Conservation (phyloP, 371 early-diverging fungal genomes). For the Sanchytrium tribonematis region DNA sequence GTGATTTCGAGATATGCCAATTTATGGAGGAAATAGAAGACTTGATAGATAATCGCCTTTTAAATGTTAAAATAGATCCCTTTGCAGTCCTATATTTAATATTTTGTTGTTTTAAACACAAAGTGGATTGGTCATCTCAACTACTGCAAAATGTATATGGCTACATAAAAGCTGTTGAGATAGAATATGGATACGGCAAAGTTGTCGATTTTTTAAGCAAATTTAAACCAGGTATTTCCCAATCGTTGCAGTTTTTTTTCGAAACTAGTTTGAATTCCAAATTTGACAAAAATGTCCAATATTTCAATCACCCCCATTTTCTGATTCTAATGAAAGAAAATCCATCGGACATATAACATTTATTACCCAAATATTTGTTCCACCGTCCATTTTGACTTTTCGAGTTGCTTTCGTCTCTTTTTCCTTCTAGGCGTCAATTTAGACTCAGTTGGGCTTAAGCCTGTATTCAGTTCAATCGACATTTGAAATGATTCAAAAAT, state of each 20-base stretch:
- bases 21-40: not conserved
- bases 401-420: too few species aligned
- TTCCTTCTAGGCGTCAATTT: too few species aligned
- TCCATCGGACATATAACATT: too few species aligned
- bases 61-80: not conserved
- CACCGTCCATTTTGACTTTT: too few species aligned
- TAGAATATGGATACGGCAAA: not conserved
- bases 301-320: not conserved
- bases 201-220: not conserved
- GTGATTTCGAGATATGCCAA: not conserved
- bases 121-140: not conserved
- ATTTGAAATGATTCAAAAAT: too few species aligned
- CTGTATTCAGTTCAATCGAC: too few species aligned
- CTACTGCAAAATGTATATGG: not conserved
- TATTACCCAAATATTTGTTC: too few species aligned
- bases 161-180: not conserved
- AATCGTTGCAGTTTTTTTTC: not conserved
- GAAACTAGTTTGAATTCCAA: not conserved
- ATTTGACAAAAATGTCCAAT: not conserved
- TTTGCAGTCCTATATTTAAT: not conserved
- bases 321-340: not conserved
- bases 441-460: too few species aligned
- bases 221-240: not conserved
- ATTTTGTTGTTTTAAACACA: not conserved
- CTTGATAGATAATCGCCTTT: not conserved